These are phyloP conservation scores for Pochonia chlamydosporia DNA, from an alignment of 2,329 filamentous ascomycete species.

Conservation along the genomic window DNA sequence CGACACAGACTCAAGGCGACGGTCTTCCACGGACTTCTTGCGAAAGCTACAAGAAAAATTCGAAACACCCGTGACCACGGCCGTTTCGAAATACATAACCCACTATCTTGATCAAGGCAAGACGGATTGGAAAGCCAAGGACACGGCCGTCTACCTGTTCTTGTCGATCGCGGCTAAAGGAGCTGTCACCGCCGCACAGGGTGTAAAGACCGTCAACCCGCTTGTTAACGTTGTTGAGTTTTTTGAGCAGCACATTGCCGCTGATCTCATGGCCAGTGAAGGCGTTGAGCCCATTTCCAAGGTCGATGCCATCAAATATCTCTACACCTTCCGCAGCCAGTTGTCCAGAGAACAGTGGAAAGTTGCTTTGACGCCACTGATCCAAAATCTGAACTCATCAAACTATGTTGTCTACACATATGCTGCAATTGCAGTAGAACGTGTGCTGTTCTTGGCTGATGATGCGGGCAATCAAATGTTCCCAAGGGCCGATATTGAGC, in stretches of 20 bases:
- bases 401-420: conserved; percentile 99
- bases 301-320: conserved; percentile 96
- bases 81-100: conserved; percentile 82
- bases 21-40: conserved; percentile 92
- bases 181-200: conserved; percentile 76
- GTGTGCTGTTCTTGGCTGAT: conserved; percentile 78
- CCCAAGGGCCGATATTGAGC: conserved; percentile 68
- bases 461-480: conserved; percentile 74
- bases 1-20: conserved; percentile 85
- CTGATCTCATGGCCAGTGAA: conserved; percentile 70
- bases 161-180: conserved; percentile 92
- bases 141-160: conserved; percentile 96
- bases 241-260: conserved; percentile 86
- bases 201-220: conserved; percentile 86
- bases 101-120: conserved; percentile 79
- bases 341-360: conserved; percentile 90
- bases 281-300: conserved; percentile 79
- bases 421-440: conserved; percentile 92
- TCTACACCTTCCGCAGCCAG: conserved; percentile 95
- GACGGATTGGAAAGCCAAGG: conserved; percentile 92
- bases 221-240: conserved; percentile 87
- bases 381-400: conserved; percentile 81
- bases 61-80: conserved; percentile 73
- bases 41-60: conserved; percentile 85
- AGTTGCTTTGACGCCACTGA: conserved; percentile 79